A percentile compares a stretch with the other conserved stretches of the same genome.
Conservation (phyloP, 495 filamentous ascomycete species). For the Hypoxylon rickii region DNA sequence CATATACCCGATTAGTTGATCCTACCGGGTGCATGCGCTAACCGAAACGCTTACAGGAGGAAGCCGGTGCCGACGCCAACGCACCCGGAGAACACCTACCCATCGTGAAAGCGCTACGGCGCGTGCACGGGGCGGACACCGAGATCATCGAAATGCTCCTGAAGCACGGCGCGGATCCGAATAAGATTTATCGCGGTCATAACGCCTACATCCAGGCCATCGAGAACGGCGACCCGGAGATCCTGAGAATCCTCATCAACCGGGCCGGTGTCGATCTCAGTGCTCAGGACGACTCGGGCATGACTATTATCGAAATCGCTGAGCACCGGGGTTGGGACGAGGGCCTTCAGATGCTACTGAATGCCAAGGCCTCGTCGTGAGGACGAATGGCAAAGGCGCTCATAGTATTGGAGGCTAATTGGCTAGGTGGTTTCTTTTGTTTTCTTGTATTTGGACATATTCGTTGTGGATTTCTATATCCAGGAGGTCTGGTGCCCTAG, state of each 20-base stretch:
- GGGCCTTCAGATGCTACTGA: slow-evolving; percentile 34
- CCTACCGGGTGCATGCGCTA: no score
- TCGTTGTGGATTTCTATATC: no score
- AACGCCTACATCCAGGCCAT: slow-evolving; percentile 57
- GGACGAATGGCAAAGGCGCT: no score
- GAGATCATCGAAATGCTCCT: slow-evolving; percentile 55
- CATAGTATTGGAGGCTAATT: no score
- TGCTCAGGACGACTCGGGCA: slow-evolving; percentile 45
- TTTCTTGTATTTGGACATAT: no score
- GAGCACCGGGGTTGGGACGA: slow-evolving; percentile 45
- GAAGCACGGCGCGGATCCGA: slow-evolving; percentile 57
- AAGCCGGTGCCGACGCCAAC: slow-evolving; percentile 57
- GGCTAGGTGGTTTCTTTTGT: neutral
- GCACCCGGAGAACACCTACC: slow-evolving; percentile 59
- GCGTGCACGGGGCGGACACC: slow-evolving; percentile 50
- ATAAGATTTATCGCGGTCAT: slow-evolving; percentile 59
- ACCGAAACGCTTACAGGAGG: slow-evolving; percentile 28
- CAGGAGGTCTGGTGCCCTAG: no score
- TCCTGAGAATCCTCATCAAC: slow-evolving; percentile 51
- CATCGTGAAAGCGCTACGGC: slow-evolving; percentile 58
- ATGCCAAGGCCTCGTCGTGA: no score
- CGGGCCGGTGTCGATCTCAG: slow-evolving; percentile 49
- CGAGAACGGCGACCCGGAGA: slow-evolving; percentile 48
- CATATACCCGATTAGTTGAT: neutral
- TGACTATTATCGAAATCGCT: slow-evolving; percentile 45